These are phyloP conservation scores for Antarctomyces pellizariae DNA, from an alignment of 495 filamentous ascomycete species.

Conservation along the genomic window DNA sequence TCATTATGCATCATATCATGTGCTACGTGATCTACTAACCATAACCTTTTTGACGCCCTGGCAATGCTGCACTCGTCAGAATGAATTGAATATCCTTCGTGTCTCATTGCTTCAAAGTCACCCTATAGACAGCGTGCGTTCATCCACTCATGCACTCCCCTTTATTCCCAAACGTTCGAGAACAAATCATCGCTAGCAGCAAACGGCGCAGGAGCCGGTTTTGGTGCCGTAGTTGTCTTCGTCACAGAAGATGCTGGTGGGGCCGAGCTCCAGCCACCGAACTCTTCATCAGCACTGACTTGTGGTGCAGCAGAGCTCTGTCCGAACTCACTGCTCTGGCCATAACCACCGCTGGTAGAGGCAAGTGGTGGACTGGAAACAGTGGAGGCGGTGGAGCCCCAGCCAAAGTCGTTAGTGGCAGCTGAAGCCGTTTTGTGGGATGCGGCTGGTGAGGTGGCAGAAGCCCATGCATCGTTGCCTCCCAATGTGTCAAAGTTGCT, in stretches of 20 bases:
- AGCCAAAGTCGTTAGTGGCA: conserved; percentile 25
- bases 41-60: too few species aligned
- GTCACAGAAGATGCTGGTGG: conserved; percentile 20
- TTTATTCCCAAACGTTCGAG: conserved; percentile 59
- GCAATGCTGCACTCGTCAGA: too few species aligned
- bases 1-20: too few species aligned
- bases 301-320: conserved; percentile 23
- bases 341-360: too few species aligned
- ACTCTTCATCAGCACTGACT: conserved; percentile 70
- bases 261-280: conserved; percentile 76
- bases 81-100: too few species aligned
- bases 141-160: too few species aligned
- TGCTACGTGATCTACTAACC: too few species aligned
- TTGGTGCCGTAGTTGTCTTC: conserved; percentile 20
- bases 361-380: conserved; percentile 11
- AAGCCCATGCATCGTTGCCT: conserved; percentile 31
- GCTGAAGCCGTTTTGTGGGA: conserved; percentile 20
- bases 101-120: too few species aligned
- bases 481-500: conserved; percentile 26
- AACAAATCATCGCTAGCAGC: conserved; percentile 64
- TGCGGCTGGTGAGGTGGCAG: conserved; percentile 15
- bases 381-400: conserved; percentile 23
- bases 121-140: too few species aligned
- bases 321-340: too few species aligned
- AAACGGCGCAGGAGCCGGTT: conserved; percentile 32